Conservation (phyloP, 2,329 filamentous ascomycete genomes). For the Xylariaceae sp. region DNA sequence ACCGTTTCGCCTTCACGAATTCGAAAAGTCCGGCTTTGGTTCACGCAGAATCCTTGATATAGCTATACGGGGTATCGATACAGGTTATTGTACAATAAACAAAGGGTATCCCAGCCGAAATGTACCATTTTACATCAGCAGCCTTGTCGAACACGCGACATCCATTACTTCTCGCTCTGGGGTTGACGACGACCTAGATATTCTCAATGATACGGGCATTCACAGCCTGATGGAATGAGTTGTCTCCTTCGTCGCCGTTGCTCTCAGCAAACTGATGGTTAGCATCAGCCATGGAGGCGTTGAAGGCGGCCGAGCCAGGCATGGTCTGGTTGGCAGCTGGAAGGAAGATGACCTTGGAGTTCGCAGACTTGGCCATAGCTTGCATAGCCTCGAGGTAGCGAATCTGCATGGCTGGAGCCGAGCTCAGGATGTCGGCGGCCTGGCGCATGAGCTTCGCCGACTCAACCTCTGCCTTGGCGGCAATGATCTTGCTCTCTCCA, state of each 20-base stretch:
- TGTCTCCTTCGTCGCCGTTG: constrained; percentile 44
- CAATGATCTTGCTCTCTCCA: constrained; percentile 97
- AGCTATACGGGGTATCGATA: too few species aligned
- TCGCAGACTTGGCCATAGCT: constrained; percentile 92
- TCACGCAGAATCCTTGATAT: too few species aligned
- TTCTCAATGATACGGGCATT: constrained; percentile 81
- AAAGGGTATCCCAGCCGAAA: too few species aligned
- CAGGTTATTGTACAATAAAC: too few species aligned
- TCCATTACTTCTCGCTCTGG: too few species aligned
- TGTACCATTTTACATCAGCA: too few species aligned
- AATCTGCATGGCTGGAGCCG: constrained; percentile 96
- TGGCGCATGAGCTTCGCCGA: constrained; percentile 89
- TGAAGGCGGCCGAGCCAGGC: constrained; percentile 37
- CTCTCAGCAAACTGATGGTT: constrained; percentile 41
- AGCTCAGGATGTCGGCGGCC: constrained; percentile 88
- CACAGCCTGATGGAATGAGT: constrained; percentile 73
- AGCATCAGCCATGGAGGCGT: constrained; percentile 39
- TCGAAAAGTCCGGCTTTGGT: too few species aligned
- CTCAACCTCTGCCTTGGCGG: constrained; percentile 94
- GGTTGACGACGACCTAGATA: constrained; percentile 53
- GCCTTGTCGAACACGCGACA: too few species aligned
- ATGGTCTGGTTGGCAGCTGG: constrained; percentile 63
- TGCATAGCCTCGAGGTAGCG: constrained; percentile 98
- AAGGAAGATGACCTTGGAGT: constrained; percentile 82
- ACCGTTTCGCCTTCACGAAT: too few species aligned